Evolutionary conservation across 345 rosid species (phyloP).

Genomic region (Gossypium herbaceum): DNA sequence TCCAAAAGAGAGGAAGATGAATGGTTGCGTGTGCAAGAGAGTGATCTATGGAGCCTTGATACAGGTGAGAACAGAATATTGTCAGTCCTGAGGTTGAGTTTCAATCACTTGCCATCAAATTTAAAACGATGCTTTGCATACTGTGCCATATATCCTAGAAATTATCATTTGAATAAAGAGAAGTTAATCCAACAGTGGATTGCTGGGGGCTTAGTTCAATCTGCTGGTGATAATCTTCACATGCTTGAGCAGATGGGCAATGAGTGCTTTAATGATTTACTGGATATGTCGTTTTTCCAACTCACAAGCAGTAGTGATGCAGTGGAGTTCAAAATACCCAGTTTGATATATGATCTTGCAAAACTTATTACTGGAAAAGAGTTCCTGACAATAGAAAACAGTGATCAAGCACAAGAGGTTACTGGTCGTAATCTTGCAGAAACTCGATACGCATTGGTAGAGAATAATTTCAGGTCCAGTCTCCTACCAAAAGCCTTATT

Average conservation of each 20-base stretch:
- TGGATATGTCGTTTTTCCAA: constrained; percentile 25
- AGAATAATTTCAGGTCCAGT: not conserved
- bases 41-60: constrained; percentile 3
- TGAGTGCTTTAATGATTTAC: constrained; percentile 20
- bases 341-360: constrained; percentile 29
- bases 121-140: constrained; percentile 17
- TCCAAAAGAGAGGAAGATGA: not conserved
- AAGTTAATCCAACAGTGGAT: constrained; percentile 18
- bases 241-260: constrained; percentile 14
- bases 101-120: constrained; percentile 16
- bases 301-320: not conserved
- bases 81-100: constrained; percentile 8
- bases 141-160: constrained; percentile 15
- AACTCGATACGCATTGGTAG: constrained; percentile 4
- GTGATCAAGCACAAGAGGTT: not conserved
- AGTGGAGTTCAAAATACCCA: constrained; percentile 19
- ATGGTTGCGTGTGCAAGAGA: constrained; percentile 6
- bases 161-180: constrained; percentile 9
- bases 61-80: constrained; percentile 6
- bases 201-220: constrained; percentile 19
- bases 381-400: not conserved
- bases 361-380: constrained; percentile 12
- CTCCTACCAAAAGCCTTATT: not conserved
- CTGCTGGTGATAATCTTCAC: not conserved
- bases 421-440: not conserved